phyloP scores from a whole-genome alignment of 2,329 filamentous ascomycete species.

The Blastomyces emzantsi region DNA sequence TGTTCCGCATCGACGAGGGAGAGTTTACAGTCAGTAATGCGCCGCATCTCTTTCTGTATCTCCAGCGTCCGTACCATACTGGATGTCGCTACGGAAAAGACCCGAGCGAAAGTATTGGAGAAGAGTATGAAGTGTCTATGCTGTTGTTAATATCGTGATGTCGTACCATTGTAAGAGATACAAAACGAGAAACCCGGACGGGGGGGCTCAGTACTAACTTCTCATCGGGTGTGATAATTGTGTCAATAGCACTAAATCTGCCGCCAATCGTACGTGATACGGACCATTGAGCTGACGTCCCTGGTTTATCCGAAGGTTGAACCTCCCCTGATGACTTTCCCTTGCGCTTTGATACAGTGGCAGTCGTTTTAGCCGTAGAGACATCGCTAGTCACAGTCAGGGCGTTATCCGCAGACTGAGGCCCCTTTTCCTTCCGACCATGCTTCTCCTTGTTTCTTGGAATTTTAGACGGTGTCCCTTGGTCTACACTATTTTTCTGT shows the following conservation, averaged over 20 bases:
- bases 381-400: neutral
- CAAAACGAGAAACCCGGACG: neutral
- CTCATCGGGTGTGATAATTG: constrained; percentile 50
- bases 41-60: constrained; percentile 39
- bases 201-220: constrained; percentile 31
- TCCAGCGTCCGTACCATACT: constrained; percentile 65
- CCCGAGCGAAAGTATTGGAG: constrained; percentile 64
- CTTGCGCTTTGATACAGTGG: neutral
- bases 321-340: neutral
- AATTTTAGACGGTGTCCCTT: neutral
- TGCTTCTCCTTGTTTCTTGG: neutral
- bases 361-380: neutral
- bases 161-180: neutral
- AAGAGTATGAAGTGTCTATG: constrained; percentile 63
- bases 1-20: constrained; percentile 44
- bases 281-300: constrained; percentile 8
- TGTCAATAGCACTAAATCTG: constrained; percentile 47
- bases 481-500: neutral
- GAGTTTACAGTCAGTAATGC: constrained; percentile 44
- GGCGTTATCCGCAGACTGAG: neutral
- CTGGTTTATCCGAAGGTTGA: neutral
- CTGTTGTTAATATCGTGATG: constrained; percentile 8
- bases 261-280: constrained; percentile 34
- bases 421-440: neutral
- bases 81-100: constrained; percentile 75